Conservation (phyloP, 2,329 filamentous ascomycete genomes). For the Plenodomus lindquistii region DNA sequence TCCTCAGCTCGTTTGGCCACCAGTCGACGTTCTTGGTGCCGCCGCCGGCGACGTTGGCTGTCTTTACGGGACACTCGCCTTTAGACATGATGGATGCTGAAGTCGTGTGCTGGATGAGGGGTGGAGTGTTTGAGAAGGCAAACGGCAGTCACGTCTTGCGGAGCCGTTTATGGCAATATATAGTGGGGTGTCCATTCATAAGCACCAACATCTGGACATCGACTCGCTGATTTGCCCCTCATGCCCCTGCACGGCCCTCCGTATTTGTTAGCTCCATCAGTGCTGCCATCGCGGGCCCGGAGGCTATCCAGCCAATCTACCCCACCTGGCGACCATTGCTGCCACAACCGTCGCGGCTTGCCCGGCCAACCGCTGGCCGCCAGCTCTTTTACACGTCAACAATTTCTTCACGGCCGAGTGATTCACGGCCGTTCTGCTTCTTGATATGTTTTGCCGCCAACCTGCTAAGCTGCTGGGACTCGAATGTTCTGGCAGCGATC, state of each 20-base stretch:
- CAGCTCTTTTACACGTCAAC: no score
- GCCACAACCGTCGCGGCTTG: background rate
- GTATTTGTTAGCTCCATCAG: conserved; percentile 25
- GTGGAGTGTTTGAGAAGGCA: conserved; percentile 8
- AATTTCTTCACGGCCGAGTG: no score
- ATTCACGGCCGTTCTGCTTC: no score
- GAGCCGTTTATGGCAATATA: conserved; percentile 20
- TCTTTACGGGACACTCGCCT: conserved; percentile 42
- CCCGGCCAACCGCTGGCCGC: conserved; percentile 1
- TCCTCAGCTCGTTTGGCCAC: conserved; percentile 71
- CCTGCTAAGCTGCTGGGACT: background rate
- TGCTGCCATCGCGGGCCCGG: conserved; percentile 11
- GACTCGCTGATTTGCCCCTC: conserved; percentile 27
- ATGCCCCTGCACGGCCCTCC: conserved; percentile 24
- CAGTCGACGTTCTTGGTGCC: conserved; percentile 72
- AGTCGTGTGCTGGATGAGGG: conserved; percentile 13
- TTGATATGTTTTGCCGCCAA: no score
- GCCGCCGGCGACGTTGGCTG: conserved; percentile 54
- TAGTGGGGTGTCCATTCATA: conserved; percentile 31
- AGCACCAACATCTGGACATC: conserved; percentile 30
- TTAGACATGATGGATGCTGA: conserved; percentile 34
- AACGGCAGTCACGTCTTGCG: conserved; percentile 4
- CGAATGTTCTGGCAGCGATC: background rate
- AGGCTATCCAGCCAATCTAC: no score
- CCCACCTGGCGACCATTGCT: conserved; percentile 7